Conservation (phyloP, 2,329 filamentous ascomycete genomes). For the Fusarium sp. region DNA sequence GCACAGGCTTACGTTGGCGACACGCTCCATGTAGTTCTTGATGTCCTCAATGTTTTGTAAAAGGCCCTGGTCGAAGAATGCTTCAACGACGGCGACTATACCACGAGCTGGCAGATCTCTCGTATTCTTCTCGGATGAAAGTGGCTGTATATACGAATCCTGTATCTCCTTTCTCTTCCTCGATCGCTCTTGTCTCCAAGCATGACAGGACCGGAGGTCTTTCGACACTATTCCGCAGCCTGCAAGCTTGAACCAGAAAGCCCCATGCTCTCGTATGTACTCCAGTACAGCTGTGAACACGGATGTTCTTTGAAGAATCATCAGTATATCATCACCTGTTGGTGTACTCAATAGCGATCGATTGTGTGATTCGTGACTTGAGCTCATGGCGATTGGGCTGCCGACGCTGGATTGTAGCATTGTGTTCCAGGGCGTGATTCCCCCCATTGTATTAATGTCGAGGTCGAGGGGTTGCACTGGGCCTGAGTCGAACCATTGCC, state of each 20-base stretch:
- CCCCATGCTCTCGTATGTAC: not conserved
- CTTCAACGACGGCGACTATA: slow-evolving; percentile 12
- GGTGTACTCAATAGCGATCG: accelerated
- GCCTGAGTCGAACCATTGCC: not conserved
- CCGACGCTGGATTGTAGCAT: accelerated
- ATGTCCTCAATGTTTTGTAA: slow-evolving; percentile 23
- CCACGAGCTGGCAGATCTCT: not conserved
- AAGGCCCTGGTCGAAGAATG: slow-evolving; percentile 25
- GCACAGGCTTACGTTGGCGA: slow-evolving; percentile 7
- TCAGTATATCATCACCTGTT: accelerated
- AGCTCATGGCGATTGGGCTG: accelerated
- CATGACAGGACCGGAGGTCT: not conserved
- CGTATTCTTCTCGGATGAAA: accelerated
- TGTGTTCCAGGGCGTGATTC: accelerated
- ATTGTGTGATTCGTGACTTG: accelerated
- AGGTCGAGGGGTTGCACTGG: not conserved
- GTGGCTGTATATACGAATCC: accelerated
- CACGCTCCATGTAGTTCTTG: slow-evolving; percentile 11
- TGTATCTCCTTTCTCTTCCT: not conserved
- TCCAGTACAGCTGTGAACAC: not conserved
- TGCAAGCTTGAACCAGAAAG: not conserved
- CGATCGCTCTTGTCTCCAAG: not conserved
- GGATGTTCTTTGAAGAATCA: not conserved
- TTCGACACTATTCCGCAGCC: not conserved
- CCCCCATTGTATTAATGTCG: accelerated